A percentile compares a stretch with the other conserved stretches of the same genome.
phyloP scores from a whole-genome alignment of 306 rosid species.

The Prinsepia uniflora region DNA sequence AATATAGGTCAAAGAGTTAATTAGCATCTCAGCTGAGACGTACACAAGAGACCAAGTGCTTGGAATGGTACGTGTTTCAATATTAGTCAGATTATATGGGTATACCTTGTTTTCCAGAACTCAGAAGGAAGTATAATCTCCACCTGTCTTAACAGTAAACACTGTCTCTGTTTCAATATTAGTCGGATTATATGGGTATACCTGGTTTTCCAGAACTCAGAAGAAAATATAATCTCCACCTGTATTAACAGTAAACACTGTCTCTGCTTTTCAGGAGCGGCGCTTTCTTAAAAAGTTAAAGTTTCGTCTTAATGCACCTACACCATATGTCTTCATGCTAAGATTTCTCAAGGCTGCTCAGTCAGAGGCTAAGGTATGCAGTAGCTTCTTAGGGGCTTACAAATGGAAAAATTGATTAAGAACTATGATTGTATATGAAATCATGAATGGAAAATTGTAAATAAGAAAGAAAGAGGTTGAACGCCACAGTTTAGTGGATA shows the following conservation, averaged over 20 bases:
- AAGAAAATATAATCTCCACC: background rate
- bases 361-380: conserved; percentile 61
- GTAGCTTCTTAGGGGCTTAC: background rate
- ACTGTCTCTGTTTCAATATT: conserved; percentile 14
- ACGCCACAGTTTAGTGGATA: background rate
- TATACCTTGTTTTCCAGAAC: too few relatives aligned
- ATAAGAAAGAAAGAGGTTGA: background rate
- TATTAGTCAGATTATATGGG: background rate
- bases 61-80: conserved; percentile 50
- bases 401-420: background rate
- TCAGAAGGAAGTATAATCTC: too few relatives aligned
- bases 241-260: background rate
- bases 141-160: background rate
- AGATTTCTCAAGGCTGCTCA: conserved; percentile 92
- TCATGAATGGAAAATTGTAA: background rate
- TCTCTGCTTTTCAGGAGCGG: conserved; percentile 61
- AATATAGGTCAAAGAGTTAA: conserved; percentile 64
- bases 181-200: background rate
- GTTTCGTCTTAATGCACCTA: conserved; percentile 77
- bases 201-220: background rate
- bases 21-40: conserved; percentile 77
- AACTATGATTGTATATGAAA: background rate
- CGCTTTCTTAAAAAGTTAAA: conserved; percentile 63
- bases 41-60: conserved; percentile 86
- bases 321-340: conserved; percentile 85